Evolutionary conservation across 768 basidiomycete species (phyloP), one percentile per base, ranked within the genome.

Genomic region (Megacollybia marginata): DNA sequence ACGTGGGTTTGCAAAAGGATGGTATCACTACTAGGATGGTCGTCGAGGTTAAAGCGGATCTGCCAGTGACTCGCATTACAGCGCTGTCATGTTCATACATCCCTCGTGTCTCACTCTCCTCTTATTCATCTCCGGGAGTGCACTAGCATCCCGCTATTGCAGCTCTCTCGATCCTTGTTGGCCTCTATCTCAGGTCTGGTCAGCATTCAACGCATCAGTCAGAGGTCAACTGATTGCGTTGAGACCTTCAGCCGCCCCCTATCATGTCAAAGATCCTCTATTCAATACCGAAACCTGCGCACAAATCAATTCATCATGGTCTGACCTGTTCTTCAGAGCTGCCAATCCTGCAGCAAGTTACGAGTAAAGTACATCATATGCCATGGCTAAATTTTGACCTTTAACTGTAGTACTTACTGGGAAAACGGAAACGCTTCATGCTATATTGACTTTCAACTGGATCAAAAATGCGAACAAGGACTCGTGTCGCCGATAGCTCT

Each of bases 401-500:
- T 11, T 51, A 46, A 0, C 18, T 20, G 23, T 23, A 51, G 50
- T 44, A 51, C 50, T 28, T 51, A 51, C 33, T 51, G 50, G 50
- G 50, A 51, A 51, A 51, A 51, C 50, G 50, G 50, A 34, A 51
- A 51, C 16, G 23, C 50, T 5, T 51, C 47, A 15, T 62, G 55
- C 31, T 62, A 56, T 11, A 32, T 72, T 46, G 65, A 73, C 23
- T 70, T 69, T 23, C 49, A 45, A 6, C 44, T 63, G 42, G 48
- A 49, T 4, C 53, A 47, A 5, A 47, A n/a, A 11, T 65, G 63
- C 42, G 52, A 48, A 32, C 61, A 59, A 46, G 61, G 57, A 0
- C 46, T 38, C 2, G 57, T 66, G 9, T 55, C 58, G 6, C 51
- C 46, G 23, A 52, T 58, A 8, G 57, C 55, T 9, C 57, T 63